Evolutionary conservation across 2,329 filamentous ascomycete species (phyloP), one percentile per base, ranked within the genome.

Genomic region (Sporothrix pseudoabietina): DNA sequence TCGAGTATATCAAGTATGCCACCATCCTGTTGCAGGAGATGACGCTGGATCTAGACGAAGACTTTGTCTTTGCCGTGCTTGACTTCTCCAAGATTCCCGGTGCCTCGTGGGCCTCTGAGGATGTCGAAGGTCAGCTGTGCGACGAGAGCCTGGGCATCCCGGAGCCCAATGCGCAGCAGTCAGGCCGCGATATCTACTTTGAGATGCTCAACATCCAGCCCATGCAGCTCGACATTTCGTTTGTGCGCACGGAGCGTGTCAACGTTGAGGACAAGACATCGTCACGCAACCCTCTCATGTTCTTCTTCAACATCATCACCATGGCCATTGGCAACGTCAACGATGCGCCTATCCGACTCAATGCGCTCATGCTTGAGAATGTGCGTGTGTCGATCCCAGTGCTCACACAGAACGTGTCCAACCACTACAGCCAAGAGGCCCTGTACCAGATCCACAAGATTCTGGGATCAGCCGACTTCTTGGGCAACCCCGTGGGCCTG

Each of bases 251-350:
- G 0, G 96, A 99, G 81, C 90, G 94, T 12, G 92, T 99, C 83
- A 99, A 99, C 76, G 95, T 93, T 2, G 95, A 98, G 80, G 94
- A 98, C 81, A 97, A 96, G 77, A 92, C 94, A 65, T 94, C 93
- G 16, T 94, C 94, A 1, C 90, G 89, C 57, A 99, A 97, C 79
- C 97, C 97, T 0, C 87, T 99, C 81, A 98, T 98, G 94, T 99
- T 98, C 84, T 94, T 98, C 80, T 90, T 98, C 81, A 98, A 99
- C 79, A 93, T 98, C 77, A 90, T 99, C 85, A 98, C 97, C 0
- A 99, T 99, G 96, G 97, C 96, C 16, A 96, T 99, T 78, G 96
- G 96, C 76, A 99, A 99, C 78, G 94, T 99, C 85, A 99, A 99
- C 78, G 97, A 99, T 82, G 96, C 96, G 7, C 97, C 96, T 0